These are phyloP conservation scores for Tolypocladium album DNA, from an alignment of 2,329 filamentous ascomycete species.

Conservation along the genomic window DNA sequence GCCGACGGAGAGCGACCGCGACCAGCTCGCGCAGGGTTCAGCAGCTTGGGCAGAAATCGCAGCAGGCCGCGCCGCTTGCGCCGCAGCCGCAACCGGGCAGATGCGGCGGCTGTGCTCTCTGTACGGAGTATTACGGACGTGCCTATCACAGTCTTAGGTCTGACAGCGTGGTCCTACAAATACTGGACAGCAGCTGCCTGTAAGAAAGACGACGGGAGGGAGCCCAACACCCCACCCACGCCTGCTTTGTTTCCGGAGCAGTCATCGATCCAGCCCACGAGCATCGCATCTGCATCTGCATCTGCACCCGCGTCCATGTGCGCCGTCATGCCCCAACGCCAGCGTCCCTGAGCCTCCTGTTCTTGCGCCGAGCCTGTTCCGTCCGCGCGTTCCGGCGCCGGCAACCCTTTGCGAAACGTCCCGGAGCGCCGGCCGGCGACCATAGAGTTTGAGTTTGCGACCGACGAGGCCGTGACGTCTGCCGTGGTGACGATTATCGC, in stretches of 20 bases:
- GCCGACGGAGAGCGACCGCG: not conserved
- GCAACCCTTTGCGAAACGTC: not conserved
- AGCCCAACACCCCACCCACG: not conserved
- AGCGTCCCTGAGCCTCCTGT: not conserved
- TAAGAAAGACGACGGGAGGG: too few relatives aligned
- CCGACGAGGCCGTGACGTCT: not conserved
- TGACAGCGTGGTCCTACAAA: not conserved
- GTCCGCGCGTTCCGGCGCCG: not conserved
- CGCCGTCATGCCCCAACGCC: not conserved
- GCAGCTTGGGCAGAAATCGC: not conserved
- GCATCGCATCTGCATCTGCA: too few relatives aligned
- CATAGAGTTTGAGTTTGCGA: not conserved
- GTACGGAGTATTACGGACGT: not conserved
- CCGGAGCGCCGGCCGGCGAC: not conserved
- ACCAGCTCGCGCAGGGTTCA: not conserved
- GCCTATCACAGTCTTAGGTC: not conserved
- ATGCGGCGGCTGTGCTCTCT: too few relatives aligned
- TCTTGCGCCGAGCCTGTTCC: not conserved
- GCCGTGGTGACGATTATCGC: too few relatives aligned
- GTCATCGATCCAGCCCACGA: not conserved
- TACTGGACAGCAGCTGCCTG: too few relatives aligned
- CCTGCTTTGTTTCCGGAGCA: not conserved
- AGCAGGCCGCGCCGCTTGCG: not conserved
- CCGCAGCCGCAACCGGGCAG: not conserved
- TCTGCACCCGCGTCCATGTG: not conserved